phyloP scores from a whole-genome alignment of 495 filamentous ascomycete species.

The Amphirosellinia nigrospora region DNA sequence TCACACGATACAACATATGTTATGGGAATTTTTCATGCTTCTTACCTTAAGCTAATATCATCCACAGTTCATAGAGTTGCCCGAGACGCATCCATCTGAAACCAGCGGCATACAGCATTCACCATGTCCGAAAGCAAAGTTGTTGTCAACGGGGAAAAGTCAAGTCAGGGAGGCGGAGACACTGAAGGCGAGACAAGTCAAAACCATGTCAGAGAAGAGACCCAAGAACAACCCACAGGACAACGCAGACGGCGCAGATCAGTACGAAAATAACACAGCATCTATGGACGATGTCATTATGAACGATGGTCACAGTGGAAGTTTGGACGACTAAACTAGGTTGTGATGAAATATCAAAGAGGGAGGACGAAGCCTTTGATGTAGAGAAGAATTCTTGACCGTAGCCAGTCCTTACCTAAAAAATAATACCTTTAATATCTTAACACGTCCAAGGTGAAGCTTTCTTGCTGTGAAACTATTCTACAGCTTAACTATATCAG shows the following conservation, averaged over 20 bases:
- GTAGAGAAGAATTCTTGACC: constrained; percentile 8
- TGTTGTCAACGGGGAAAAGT: not conserved
- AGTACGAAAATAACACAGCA: constrained; percentile 1
- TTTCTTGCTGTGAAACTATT: not conserved
- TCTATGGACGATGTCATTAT: constrained; percentile 1
- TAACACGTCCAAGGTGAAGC: constrained; percentile 2
- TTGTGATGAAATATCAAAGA: not conserved
- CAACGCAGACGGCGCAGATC: not conserved
- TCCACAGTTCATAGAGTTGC: too few relatives aligned
- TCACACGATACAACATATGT: too few relatives aligned
- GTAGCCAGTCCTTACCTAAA: constrained; percentile 4
- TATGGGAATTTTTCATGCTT: too few relatives aligned
- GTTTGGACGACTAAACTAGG: not conserved
- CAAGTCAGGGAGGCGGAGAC: constrained; percentile 6
- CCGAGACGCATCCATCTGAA: too few relatives aligned
- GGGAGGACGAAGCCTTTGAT: not conserved
- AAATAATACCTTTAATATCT: constrained; percentile 1
- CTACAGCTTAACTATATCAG: not conserved
- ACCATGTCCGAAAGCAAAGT: constrained; percentile 30
- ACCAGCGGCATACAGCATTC: not conserved
- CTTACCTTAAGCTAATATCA: too few relatives aligned
- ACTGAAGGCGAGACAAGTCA: not conserved
- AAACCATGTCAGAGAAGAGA: constrained; percentile 4
- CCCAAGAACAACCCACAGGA: not conserved
- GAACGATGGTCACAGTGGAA: constrained; percentile 5